Evolutionary conservation across 164 flowering plant species (phyloP), one percentile per base, ranked within the genome.

Genomic region (Vitis labrusca): DNA sequence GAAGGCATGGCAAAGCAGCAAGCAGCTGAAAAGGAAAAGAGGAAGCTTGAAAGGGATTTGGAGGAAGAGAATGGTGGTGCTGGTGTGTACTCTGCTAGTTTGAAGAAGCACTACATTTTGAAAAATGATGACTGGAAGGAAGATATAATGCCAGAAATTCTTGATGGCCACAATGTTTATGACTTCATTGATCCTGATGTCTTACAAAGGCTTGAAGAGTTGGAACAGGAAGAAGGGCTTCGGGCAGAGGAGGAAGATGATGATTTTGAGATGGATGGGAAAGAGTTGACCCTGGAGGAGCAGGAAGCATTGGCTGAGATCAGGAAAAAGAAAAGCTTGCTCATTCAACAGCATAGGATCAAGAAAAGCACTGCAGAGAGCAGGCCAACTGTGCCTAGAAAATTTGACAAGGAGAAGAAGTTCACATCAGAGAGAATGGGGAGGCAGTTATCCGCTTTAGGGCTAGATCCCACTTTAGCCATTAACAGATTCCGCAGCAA

Each of bases 281-380:
- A 77, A 32, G 91, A 82, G 53, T 79, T 91, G 78, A 77, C 87
- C 12, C 85, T 87, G 29, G 91, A 88, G 63, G 89, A 94, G 71
- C 67, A 82, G 71, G 82, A 78, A 74, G 86, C 88, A 14, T 72
- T 89, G 77, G 85, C 89, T 44, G 91, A 79, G 74, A 90, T 94
- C 70, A 78, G 94, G 74, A 89, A 80, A 68, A 92, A 88, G 89
- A 92, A 94, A 74, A 87, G 87, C 64, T 61, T 85, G 77, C 92
- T 90, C 74, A 90, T 92, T 65, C 89, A 81, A 68, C 77, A 87
- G 68, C 97, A 94, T 59, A 88, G 94, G 73, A 83, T 92, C 15
- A 94, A 92, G 84, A 94, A 92, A 73, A 94, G 91, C 72, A 90
- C 91, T 58, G 98, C 98, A 9, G 92, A 86, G 76, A 91, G 85